Evolutionary conservation across 805 yeast species (phyloP).

Genomic region (Monosporozyma unispora): DNA sequence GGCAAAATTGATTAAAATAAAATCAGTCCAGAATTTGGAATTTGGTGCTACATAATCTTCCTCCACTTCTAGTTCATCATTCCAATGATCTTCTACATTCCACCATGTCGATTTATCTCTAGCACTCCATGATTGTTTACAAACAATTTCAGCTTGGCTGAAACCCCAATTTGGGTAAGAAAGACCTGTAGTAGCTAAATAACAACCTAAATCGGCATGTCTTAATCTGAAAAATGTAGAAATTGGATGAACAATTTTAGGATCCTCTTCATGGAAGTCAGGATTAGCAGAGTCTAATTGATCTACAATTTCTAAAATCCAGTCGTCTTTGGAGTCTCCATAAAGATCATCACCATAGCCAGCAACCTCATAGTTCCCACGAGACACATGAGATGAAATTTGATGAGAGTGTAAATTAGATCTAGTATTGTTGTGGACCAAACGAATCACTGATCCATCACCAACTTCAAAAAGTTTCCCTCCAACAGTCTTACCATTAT

Average conservation of each 20-base stretch:
- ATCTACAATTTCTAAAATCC: constrained; percentile 63
- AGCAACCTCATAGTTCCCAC: constrained; percentile 52
- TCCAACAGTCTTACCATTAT: constrained; percentile 15
- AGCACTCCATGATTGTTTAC: constrained; percentile 55
- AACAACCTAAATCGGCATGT: constrained; percentile 64
- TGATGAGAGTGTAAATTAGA: constrained; percentile 67
- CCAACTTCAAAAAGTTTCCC: constrained; percentile 28
- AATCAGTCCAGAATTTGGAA: constrained; percentile 70
- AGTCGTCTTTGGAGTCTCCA: constrained; percentile 70
- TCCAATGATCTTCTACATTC: constrained; percentile 68
- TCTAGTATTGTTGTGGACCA: constrained; percentile 53
- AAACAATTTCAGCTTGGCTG: constrained; percentile 92
- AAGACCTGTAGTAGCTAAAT: constrained; percentile 74
- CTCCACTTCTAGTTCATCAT: constrained; percentile 49
- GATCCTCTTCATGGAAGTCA: constrained; percentile 37
- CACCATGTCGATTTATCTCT: constrained; percentile 86
- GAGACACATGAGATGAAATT: constrained; percentile 52
- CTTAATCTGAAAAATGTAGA: constrained; percentile 74
- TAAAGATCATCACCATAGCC: constrained; percentile 57
- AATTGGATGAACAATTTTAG: constrained; percentile 58
- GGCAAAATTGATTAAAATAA: constrained; percentile 64
- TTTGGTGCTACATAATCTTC: constrained; percentile 45
- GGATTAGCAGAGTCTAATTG: constrained; percentile 37
- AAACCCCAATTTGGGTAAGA: constrained; percentile 95
- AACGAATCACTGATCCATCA: constrained; percentile 54